Evolutionary conservation across 2,329 filamentous ascomycete species (phyloP).

Genomic region (Ceratocystis eucalypticola): DNA sequence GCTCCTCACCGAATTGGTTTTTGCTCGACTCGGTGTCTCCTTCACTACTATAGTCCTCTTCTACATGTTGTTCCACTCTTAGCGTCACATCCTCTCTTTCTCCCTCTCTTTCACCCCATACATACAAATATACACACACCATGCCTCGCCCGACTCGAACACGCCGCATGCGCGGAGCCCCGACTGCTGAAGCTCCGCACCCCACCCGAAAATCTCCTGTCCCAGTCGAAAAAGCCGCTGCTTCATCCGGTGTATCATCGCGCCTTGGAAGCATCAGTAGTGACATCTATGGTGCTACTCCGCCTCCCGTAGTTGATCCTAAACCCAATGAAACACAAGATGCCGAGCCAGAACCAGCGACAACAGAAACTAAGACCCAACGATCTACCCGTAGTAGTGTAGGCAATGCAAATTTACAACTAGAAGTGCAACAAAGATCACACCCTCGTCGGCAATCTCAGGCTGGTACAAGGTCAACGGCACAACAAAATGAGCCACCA

Average conservation of each 20-base stretch:
- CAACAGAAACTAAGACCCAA: background rate
- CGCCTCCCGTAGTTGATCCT: slow-evolving; percentile 1
- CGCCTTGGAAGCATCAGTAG: slow-evolving; percentile 14
- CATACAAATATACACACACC: background rate
- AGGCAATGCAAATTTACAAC: background rate
- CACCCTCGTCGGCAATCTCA: background rate
- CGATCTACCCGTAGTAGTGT: slow-evolving; percentile 2
- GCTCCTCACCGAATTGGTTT: too few relatives aligned
- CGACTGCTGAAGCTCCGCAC: slow-evolving; percentile 7
- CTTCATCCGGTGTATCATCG: slow-evolving; percentile 22
- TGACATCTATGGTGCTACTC: slow-evolving; percentile 18
- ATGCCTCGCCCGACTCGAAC: slow-evolving; percentile 20
- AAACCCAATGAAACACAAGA: slow-evolving; percentile 15
- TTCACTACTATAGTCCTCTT: too few relatives aligned
- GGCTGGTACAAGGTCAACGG: background rate
- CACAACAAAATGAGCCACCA: background rate
- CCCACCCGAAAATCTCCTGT: background rate
- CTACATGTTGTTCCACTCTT: background rate
- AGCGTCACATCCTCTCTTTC: background rate
- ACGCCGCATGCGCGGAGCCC: slow-evolving; percentile 19
- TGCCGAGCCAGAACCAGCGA: background rate
- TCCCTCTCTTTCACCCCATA: background rate
- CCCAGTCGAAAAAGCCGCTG: slow-evolving; percentile 1
- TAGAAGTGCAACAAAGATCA: background rate
- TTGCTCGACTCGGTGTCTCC: too few relatives aligned